Conservation (phyloP, 192 early-diverging fungal species). For the Umbelopsis vinacea region DNA sequence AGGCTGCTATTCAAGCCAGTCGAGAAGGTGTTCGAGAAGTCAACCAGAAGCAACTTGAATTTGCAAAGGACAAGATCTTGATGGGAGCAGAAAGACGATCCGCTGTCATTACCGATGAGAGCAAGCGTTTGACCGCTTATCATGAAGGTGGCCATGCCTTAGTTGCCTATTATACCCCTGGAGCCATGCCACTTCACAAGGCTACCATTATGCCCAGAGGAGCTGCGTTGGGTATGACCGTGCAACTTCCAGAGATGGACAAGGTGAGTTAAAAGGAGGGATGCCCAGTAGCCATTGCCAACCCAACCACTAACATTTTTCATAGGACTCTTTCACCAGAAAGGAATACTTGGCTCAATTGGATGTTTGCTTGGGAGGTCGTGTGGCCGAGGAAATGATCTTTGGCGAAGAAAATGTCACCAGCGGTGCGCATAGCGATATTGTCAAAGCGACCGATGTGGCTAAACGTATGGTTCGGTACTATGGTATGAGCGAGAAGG, state of each 20-base stretch:
- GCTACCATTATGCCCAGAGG: constrained; percentile 98
- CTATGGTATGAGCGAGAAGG: constrained; percentile 95
- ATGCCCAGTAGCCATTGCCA: too few species aligned
- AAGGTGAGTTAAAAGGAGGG: constrained; percentile 51
- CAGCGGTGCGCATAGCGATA: constrained; percentile 91
- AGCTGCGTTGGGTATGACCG: constrained; percentile 81
- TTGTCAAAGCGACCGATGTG: constrained; percentile 86
- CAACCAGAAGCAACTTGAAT: constrained; percentile 85
- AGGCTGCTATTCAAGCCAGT: constrained; percentile 94
- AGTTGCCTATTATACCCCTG: constrained; percentile 93
- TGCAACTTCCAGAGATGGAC: constrained; percentile 94
- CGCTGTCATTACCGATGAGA: constrained; percentile 88
- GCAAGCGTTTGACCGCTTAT: constrained; percentile 91
- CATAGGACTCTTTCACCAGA: constrained; percentile 67
- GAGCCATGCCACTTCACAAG: constrained; percentile 96
- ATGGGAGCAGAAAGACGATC: constrained; percentile 97
- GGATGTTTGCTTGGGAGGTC: constrained; percentile 99
- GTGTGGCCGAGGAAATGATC: constrained; percentile 97
- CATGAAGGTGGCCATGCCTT: constrained; percentile 99
- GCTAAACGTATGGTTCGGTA: constrained; percentile 90
- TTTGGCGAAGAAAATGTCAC: constrained; percentile 94
- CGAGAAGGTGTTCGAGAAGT: constrained; percentile 79
- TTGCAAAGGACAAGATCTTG: constrained; percentile 97
- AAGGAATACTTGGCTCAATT: constrained; percentile 86
- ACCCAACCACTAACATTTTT: constrained; percentile 1